These are phyloP conservation scores for Biscutella laevigata DNA, from an alignment of 441 rosid species.

Conservation along the genomic window DNA sequence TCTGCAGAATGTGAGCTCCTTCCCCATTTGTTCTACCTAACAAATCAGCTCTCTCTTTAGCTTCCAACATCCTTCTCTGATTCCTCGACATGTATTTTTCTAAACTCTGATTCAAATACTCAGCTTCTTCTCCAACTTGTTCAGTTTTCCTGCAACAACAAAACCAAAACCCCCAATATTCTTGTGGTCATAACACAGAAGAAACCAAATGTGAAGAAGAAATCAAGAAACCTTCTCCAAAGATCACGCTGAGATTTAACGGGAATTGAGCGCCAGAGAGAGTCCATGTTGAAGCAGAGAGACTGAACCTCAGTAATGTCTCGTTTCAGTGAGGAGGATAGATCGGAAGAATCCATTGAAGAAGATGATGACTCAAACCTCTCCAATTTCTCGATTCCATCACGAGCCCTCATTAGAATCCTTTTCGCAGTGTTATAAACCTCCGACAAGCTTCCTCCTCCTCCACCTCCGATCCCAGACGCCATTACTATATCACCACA, in stretches of 20 bases:
- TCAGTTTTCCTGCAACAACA: constrained; percentile 60
- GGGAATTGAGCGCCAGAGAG: constrained; percentile 74
- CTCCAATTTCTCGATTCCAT: constrained; percentile 77
- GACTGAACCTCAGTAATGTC: constrained; percentile 70
- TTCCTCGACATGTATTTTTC: constrained; percentile 61
- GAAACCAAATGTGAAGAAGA: too few relatives aligned
- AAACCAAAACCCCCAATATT: neutral
- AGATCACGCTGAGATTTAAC: constrained; percentile 89
- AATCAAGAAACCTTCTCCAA: constrained; percentile 52
- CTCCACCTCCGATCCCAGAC: constrained; percentile 35
- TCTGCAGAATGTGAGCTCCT: constrained; percentile 69
- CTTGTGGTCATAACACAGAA: too few relatives aligned
- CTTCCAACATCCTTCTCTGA: constrained; percentile 63
- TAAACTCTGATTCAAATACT: constrained; percentile 62
- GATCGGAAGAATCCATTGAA: constrained; percentile 64
- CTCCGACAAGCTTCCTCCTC: constrained; percentile 67
- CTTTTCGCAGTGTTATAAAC: constrained; percentile 49
- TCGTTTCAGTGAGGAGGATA: constrained; percentile 58
- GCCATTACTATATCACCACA: constrained; percentile 5
- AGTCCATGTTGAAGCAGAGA: constrained; percentile 69
- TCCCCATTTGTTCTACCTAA: constrained; percentile 81
- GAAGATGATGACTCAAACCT: constrained; percentile 43
- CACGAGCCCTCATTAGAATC: constrained; percentile 58
- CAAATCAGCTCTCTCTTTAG: constrained; percentile 81
- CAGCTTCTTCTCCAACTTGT: constrained; percentile 84